Conservation (phyloP, 257 asterid genomes). For the Gentiana straminea region DNA sequence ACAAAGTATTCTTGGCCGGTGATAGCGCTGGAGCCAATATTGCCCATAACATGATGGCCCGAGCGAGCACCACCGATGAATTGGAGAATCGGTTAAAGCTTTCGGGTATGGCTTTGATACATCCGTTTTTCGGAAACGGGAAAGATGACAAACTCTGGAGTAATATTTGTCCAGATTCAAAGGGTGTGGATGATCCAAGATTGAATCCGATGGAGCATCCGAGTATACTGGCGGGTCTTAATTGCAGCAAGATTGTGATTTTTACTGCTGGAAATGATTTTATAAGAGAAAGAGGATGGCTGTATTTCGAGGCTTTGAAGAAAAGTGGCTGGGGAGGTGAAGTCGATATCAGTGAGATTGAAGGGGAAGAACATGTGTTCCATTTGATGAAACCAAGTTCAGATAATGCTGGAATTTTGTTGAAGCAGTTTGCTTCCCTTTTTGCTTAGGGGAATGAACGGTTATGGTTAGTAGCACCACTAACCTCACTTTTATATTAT, state of each 20-base stretch:
- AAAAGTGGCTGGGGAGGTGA: constrained; percentile 44
- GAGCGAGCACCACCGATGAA: constrained; percentile 22
- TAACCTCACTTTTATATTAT: no score
- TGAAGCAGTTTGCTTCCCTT: no score
- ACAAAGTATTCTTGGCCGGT: constrained; percentile 38
- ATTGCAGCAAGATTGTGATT: constrained; percentile 29
- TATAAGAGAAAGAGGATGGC: constrained; percentile 31
- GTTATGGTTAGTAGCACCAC: no score
- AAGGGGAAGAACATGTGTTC: constrained; percentile 34
- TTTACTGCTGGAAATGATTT: constrained; percentile 34
- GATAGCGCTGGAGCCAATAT: constrained; percentile 64
- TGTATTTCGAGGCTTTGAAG: constrained; percentile 24
- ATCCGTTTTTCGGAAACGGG: constrained; percentile 48
- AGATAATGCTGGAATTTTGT: constrained; percentile 10
- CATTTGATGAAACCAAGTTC: constrained; percentile 20
- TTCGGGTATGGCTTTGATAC: constrained; percentile 33
- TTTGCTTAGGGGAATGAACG: no score
- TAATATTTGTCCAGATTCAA: constrained; percentile 25
- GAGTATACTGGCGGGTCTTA: constrained; percentile 17
- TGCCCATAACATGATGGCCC: constrained; percentile 30
- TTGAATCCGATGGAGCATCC: constrained; percentile 38
- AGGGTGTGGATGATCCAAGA: constrained; percentile 46
- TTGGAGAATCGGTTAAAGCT: constrained; percentile 7
- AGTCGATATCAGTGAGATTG: constrained; percentile 34
- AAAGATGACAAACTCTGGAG: constrained; percentile 36